Conservation (phyloP, 2,329 filamentous ascomycete genomes). For the Arthrobotrys iridis region DNA sequence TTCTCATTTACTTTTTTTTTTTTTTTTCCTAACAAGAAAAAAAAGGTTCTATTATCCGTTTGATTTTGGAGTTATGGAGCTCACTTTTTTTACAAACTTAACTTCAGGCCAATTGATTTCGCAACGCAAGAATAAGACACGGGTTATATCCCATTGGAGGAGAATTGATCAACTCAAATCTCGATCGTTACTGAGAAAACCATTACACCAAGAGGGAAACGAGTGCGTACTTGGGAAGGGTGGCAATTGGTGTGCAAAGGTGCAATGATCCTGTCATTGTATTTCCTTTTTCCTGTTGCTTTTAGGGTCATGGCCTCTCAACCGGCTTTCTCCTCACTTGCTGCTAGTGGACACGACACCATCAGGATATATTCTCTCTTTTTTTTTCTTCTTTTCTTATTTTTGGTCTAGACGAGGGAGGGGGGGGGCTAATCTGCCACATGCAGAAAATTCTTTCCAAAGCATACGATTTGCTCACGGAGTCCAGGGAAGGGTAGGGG, state of each 20-base stretch:
- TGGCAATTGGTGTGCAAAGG: slow-evolving; percentile 54
- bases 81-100: slow-evolving; percentile 53
- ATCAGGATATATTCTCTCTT: slow-evolving; percentile 54
- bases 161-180: slow-evolving; percentile 55
- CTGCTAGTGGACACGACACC: slow-evolving; percentile 55
- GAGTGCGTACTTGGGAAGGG: slow-evolving; percentile 35
- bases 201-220: slow-evolving; percentile 40
- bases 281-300: slow-evolving; percentile 53
- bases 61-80: slow-evolving; percentile 54
- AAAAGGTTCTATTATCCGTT: slow-evolving; percentile 44
- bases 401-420: slow-evolving; percentile 52
- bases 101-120: slow-evolving; percentile 53
- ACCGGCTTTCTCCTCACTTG: slow-evolving; percentile 55
- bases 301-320: slow-evolving; percentile 53
- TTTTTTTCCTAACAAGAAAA: slow-evolving; percentile 46
- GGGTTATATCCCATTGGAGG: slow-evolving; percentile 55
- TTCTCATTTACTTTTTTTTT: slow-evolving; percentile 20
- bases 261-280: slow-evolving; percentile 54
- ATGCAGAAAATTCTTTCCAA: slow-evolving; percentile 54
- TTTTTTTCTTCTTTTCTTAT: slow-evolving; percentile 37
- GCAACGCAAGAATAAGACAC: slow-evolving; percentile 54
- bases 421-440: slow-evolving; percentile 55
- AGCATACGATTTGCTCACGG: slow-evolving; percentile 55
- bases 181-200: slow-evolving; percentile 41
- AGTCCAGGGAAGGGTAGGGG: slow-evolving; percentile 53